Evolutionary conservation across 768 basidiomycete genomes (phyloP), one percentile per base, ranked within the genome.

Genomic region (Russula sp.): DNA sequence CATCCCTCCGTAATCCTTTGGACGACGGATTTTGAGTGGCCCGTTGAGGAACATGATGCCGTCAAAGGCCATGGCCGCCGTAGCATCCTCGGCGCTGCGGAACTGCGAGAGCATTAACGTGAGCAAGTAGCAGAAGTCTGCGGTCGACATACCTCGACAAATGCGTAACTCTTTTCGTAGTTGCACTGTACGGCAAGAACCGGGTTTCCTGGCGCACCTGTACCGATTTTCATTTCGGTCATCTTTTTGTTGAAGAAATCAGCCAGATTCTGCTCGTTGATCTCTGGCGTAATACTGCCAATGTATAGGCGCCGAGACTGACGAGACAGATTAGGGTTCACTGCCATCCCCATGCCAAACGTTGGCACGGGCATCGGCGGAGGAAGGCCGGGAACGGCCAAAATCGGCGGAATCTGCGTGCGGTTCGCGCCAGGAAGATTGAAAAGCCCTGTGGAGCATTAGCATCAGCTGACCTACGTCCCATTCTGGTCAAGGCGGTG

Each of bases 161-260:
- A 99, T 1, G 97, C 97, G 72, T 98, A 99, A 70, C 93, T 94
- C 80, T 98, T 99, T 75, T 98, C 97, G 70, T 94, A 94, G 72
- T 98, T 98, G 77, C 97, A 90, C 71, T 96, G 94, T 6, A 97
- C 94, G 20, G 89, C 89, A 37, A 95, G 81, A 37, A 98, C 93
- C 10, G 96, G 92, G 66, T 94, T 93, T 22, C 92, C 94, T 27
- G 90, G 84, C 20, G 82, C 84, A 34, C 87, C 88, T 6, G 91
- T 91, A 14, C 92, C 90, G 52, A 95, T 85, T 65, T 81, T 82
- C 86, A 91, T 91, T 75, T 98, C 94, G 45, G 82, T 84, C 94
- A 98, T 98, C 77, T 96, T 94, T 59, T 80, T 77, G 71, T 98
- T 98, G 85, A 99, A 98, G 78, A 98, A 97, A 42, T 93, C 88